Base-by-base conservation (phyloP, 2,329 filamentous ascomycete genomes). In the Sphaceloma murrayae region DNA sequence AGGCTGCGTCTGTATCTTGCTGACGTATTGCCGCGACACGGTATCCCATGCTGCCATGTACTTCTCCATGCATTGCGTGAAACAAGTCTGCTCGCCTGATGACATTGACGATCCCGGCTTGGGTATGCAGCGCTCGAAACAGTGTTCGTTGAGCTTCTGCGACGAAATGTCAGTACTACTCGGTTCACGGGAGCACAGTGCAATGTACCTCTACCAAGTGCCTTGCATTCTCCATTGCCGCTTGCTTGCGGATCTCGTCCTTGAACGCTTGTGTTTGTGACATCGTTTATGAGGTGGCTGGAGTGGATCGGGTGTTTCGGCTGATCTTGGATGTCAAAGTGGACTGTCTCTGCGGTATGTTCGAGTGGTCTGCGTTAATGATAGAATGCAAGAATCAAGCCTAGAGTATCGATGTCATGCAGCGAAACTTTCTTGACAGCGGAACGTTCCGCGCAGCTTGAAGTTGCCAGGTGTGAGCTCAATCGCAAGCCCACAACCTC, bases 81-180 rank as follows among this genome's bases (percentile, higher is more conserved):
- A 68, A 63, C 70, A 73, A 13, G 58, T 62, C 50, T 65, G 57
- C 54, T 74, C 70, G 58, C 63, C 62, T 34, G 64, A 67, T 19
- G 68, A 72, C 40, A 73, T 60, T 8, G 68, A 70, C 34, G 65
- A 58, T 47, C 67, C 65, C 49, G 70, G 70, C 52, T 70, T 70
- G 34, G 69, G 68, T 21, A 74, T 60, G 63, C 70, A 73, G 56
- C 68, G 67, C 51, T 72, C 68, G 63, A 73, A 74, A 61, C 70
- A 73, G 61, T 73, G 68, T 53, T 72, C 68, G 60, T 73, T 73
- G 51, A 74, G 60, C 66, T 73, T 73, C 69, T 72, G 47, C 14
- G 11, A 21, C 4, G 11, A 21, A 21, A n/a, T 18, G 6, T 34
- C 34, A 46, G 24, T 5, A 29, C 14, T 2, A 34, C 14, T 13